These are phyloP conservation scores for Pestalotiopsis fici DNA, from an alignment of 2,329 filamentous ascomycete species.

Conservation along the genomic window DNA sequence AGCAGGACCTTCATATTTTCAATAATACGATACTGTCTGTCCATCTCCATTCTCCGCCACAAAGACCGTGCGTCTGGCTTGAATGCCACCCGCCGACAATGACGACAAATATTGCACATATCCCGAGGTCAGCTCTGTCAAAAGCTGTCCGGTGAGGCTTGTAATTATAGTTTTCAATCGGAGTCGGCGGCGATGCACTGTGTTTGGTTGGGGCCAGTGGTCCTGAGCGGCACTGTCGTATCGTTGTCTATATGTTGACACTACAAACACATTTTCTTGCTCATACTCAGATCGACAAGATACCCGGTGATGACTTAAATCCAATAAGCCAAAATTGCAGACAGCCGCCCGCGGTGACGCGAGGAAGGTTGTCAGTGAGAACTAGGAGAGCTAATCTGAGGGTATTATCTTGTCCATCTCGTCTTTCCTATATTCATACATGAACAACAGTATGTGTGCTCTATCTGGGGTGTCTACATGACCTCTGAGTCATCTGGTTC, in stretches of 20 bases:
- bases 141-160: conserved; percentile 22
- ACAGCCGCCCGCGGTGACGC: conserved; percentile 32
- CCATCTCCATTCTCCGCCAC: background rate
- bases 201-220: conserved; percentile 20
- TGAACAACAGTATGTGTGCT: background rate
- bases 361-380: conserved; percentile 50
- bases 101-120: conserved; percentile 23
- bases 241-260: conserved; percentile 5
- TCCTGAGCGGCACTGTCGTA: conserved; percentile 11
- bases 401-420: conserved; percentile 25
- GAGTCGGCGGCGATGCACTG: conserved; percentile 40
- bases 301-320: conserved; percentile 53
- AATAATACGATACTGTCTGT: conserved; percentile 9
- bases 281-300: conserved; percentile 23
- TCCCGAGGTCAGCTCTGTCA: conserved; percentile 17
- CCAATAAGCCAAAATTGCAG: conserved; percentile 63
- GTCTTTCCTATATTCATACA: background rate
- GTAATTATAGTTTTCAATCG: conserved; percentile 55
- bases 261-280: conserved; percentile 15
- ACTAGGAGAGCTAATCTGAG: conserved; percentile 60
- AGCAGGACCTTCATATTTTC: conserved; percentile 32
- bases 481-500: background rate
- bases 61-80: background rate
- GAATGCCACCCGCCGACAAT: conserved; percentile 21
- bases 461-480: background rate